Evolutionary conservation across 805 yeast genomes (phyloP), one percentile per base, ranked within the genome.

Genomic region (Cyberlindnera bimundalis): DNA sequence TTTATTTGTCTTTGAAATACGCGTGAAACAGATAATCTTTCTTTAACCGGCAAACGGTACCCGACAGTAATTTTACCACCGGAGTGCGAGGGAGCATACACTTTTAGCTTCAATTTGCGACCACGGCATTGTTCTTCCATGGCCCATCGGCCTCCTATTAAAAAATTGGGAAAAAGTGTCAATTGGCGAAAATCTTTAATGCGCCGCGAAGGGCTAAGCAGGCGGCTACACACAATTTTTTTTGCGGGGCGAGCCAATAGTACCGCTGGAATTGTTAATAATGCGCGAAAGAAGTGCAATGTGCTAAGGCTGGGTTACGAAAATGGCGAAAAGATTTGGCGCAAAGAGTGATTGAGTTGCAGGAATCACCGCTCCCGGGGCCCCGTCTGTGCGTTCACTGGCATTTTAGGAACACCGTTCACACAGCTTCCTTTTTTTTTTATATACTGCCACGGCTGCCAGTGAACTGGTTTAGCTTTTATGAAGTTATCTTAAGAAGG

Each of bases 171-270:
- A 21, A 6, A n/a, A n/a, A n/a, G n/a, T n/a, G n/a, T n/a, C n/a
- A n/a, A 21, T 21, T 21, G 9, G 28, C 28, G 31, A 28, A 28
- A n/a, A 12, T 6, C 10, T 14, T 5, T 18, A 26, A 29, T 10
- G 15, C 29, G 6, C 29, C 29, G 13, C 10, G 14, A 26, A 17
- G 33, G 16, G 25, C 11, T 17, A 26, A 31, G 26, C 37, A 25
- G 37, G 37, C 31, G 37, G 14, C 33, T 6, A 5, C 24, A 10
- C 19, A 6, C 32, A 13, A 7, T 6, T 16, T 19, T 14, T 10
- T 21, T 11, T 26, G 41, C 36, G 43, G 47, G 47, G 43, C 34
- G 20, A 18, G 47, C 47, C 47, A 43, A 43, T 43, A 20, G 19
- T 8, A 8, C 18, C 9, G 13, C 29, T 13, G 40, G 47, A 36